A percentile compares a stretch with the other conserved stretches of the same genome.
Conservation (phyloP, 2,329 filamentous ascomycete genomes). For the Stagonosporopsis tanaceti region DNA sequence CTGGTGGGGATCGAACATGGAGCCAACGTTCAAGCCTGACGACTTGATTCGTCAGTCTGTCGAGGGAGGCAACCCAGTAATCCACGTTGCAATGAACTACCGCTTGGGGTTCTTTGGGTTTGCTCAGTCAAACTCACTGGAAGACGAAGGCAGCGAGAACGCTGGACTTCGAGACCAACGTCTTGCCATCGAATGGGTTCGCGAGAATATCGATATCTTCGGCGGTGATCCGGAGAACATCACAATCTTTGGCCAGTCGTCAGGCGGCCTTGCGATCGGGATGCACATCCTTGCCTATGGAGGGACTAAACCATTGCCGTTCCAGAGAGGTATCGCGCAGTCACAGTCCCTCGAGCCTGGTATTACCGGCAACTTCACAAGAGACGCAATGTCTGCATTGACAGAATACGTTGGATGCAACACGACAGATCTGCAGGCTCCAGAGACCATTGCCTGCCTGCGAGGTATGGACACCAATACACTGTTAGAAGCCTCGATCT, state of each 20-base stretch:
- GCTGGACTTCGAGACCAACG: conserved; percentile 51
- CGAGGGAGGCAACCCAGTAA: conserved; percentile 51
- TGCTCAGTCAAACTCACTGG: conserved; percentile 44
- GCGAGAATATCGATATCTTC: conserved; percentile 47
- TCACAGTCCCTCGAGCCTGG: conserved; percentile 61
- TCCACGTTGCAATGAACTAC: conserved; percentile 49
- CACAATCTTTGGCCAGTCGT: conserved; percentile 52
- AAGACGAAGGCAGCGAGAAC: conserved; percentile 46
- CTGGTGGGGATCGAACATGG: conserved; percentile 42
- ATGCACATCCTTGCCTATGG: conserved; percentile 48
- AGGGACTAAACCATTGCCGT: conserved; percentile 39
- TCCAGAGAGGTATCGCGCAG: conserved; percentile 50
- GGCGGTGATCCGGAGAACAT: conserved; percentile 47
- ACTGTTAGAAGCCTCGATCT: conserved; percentile 56
- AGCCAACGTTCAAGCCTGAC: conserved; percentile 53
- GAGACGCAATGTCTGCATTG: conserved; percentile 56
- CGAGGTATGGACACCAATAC: conserved; percentile 53
- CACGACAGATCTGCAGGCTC: conserved; percentile 49
- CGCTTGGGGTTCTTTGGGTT: conserved; percentile 53
- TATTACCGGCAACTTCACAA: conserved; percentile 56
- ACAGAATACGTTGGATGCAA: conserved; percentile 57
- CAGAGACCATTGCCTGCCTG: conserved; percentile 58
- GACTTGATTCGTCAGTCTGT: conserved; percentile 58
- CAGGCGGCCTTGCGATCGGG: conserved; percentile 43
- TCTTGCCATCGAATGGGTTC: conserved; percentile 51